These are phyloP conservation scores for Fusarium agapanthi DNA, from an alignment of 2,329 filamentous ascomycete genomes.

Conservation along the genomic window DNA sequence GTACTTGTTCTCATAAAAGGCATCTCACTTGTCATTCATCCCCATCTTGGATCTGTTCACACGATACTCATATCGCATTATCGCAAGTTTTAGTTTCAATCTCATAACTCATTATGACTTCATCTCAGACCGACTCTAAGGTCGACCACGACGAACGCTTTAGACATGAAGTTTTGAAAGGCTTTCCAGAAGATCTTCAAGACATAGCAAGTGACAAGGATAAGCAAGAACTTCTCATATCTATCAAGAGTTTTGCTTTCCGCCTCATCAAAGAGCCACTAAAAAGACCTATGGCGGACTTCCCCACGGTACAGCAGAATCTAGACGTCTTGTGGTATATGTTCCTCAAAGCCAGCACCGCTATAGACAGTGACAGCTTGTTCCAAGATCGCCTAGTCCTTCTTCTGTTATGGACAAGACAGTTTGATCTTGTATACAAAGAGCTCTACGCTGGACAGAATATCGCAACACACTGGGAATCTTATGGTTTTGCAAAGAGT, in stretches of 20 bases:
- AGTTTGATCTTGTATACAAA: neutral
- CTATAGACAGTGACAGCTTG: neutral
- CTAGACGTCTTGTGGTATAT: neutral
- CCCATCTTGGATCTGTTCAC: too few species aligned
- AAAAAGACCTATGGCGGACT: neutral
- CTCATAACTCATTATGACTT: neutral
- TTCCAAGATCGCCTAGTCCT: slow-evolving; percentile 7
- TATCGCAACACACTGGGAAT: neutral
- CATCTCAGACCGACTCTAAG: neutral
- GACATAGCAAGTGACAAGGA: neutral
- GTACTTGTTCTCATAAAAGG: neutral
- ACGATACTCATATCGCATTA: neutral
- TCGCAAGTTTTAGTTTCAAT: neutral
- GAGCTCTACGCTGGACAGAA: neutral
- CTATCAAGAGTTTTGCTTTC: neutral
- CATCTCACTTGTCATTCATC: neutral
- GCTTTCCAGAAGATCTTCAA: neutral
- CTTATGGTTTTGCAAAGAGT: neutral
- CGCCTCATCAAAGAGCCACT: neutral
- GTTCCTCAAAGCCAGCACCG: neutral
- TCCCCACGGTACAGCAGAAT: neutral
- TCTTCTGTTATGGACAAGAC: neutral
- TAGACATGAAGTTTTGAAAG: neutral
- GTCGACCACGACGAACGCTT: neutral
- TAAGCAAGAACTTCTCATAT: neutral